Evolutionary conservation across 192 early-diverging fungal genomes (phyloP), one percentile per base, ranked within the genome.

Genomic region (Coemansia sp.): DNA sequence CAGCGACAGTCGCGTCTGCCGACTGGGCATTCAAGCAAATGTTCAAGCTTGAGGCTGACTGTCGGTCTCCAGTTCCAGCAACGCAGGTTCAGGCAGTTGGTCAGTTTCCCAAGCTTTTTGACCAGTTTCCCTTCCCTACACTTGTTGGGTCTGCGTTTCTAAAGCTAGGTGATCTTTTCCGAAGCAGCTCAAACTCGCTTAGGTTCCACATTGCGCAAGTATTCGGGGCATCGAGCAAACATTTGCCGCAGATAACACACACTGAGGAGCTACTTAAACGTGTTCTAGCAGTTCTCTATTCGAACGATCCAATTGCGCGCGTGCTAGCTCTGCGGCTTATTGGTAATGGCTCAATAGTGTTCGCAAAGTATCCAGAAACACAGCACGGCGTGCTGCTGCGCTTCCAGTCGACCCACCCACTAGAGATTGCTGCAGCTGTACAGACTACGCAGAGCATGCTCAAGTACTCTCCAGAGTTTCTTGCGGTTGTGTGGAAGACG

Each of bases 1-100:
- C 66, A 9, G 66, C 53, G 23, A 22, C 52, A 24, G 60, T 53
- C 11, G 63, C 42, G 18, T 61, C 73, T 19, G 61, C 79, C 9
- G 79, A 81, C 66, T 70, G 67, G 67, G 80, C 80, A 0, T 81
- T 81, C 53, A 77, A 71, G 53, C 73, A 59, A n/a, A 64, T 81
- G 43, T 67, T 81, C 21, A 62, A 73, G 45, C 73, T 81, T 2
- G 80, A 81, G 41, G 71, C 76, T 0, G 72, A 74, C 24, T 79
- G 71, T 49, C 71, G 75, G 21, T 69, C 71, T 12, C 43, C 55
- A 7, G 48, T 55, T 4, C 68, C 66, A 18, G 71, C 68, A 10
- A 33, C 58, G 33, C 75, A 82, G 41, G 66, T 82, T 8, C 66
- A 73, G 51, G 80, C 80, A 10, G 53, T 82, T 13, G 72, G 73